Base-by-base conservation (phyloP, 2,329 filamentous ascomycete genomes). In the Aspergillus fischeri region DNA sequence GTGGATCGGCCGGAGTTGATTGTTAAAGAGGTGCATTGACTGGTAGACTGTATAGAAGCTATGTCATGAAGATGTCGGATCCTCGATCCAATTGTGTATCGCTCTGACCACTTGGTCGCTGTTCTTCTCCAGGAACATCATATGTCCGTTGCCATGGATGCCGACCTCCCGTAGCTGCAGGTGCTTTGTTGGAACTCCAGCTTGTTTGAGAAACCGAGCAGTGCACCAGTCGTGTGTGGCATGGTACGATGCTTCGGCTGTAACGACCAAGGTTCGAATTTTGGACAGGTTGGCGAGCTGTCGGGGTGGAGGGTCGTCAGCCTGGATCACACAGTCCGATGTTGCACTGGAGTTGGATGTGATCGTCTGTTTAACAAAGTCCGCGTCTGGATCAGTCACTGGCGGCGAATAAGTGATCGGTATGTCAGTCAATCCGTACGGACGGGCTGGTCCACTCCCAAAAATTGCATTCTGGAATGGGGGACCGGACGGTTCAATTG, bases 211-310 rank as follows among this genome's bases (percentile, higher is more conserved):
- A 64, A 80, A 86, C 11, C 68, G 59, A 1, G 80, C 77, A 0
- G 80, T 83, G 38, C 81, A 83, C 67, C 81, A 79, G 61, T 87
- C 84, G 58, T 81, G 86, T 9, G 72, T 67, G 2, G 73, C 71
- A 67, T 86, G 84, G n/a, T 76, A 78, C 52, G 80, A 81, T 3
- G 83, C 79, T 55, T 85, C 79, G 0, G 73, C 73, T 0, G 82
- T 85, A 27, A 84, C 63, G 17, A 86, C 59, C 1, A 82, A 67
- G 4, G 81, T 77, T 0, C 77, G 79, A 5, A 84, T 73, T 17
- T 73, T 72, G 2, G 68, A 64, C 7, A 87, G 67, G 32, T 85
- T 80, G 5, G 69, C 65, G 14, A 87, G 70, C 61, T 77, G 69
- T 21, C 77, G 76, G 9, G 75, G 70, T 2, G 75, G 70, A 3